Conservation (phyloP, 1,139 yeast species). For the Taphrina confusa region DNA sequence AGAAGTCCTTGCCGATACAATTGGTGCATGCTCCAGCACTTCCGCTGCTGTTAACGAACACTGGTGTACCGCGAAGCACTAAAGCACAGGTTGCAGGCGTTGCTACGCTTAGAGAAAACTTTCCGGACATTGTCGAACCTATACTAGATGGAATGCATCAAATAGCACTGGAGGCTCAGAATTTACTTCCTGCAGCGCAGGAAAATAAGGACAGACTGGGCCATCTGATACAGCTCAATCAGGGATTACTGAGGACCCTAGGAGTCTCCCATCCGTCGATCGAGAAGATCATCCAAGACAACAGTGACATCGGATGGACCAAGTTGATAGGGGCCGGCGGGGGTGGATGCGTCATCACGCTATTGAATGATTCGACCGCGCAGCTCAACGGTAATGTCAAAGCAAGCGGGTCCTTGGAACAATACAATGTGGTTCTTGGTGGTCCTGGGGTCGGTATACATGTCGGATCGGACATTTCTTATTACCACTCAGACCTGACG, state of each 20-base stretch:
- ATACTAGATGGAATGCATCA: conserved; percentile 57
- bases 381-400: background rate
- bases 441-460: conserved; percentile 19
- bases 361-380: conserved; percentile 55
- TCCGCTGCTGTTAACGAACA: conserved; percentile 74
- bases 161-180: conserved; percentile 60
- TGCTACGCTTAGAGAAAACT: conserved; percentile 53
- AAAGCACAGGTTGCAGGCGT: conserved; percentile 81
- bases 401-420: background rate
- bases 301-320: conserved; percentile 72
- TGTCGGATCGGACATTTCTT: background rate
- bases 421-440: conserved; percentile 1
- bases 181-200: background rate
- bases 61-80: conserved; percentile 83
- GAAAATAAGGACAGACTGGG: conserved; percentile 47
- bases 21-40: conserved; percentile 62
- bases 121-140: conserved; percentile 58
- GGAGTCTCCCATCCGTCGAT: conserved; percentile 92
- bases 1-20: conserved; percentile 49
- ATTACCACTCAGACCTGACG: too few species aligned
- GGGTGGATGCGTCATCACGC: conserved; percentile 96
- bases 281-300: conserved; percentile 70
- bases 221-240: conserved; percentile 78
- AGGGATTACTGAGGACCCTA: conserved; percentile 77
- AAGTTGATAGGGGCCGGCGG: conserved; percentile 99